A percentile compares a stretch with the other conserved stretches of the same genome.
Conservation (phyloP, 257 asterid genomes). For the Rubia yunnanensis region DNA sequence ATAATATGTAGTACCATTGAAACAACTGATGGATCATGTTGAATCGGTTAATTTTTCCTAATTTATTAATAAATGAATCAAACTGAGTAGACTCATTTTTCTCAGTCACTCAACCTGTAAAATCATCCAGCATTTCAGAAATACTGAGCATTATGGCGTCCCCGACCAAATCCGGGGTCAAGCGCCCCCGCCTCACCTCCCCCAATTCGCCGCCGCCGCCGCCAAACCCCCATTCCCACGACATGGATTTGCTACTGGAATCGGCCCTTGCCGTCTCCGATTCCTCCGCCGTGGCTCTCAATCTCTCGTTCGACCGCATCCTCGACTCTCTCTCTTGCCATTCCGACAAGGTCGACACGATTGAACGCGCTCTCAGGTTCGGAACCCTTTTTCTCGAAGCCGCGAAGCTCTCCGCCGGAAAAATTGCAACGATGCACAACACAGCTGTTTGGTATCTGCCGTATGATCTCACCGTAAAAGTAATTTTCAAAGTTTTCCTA, state of each 20-base stretch:
- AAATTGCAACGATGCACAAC: slow-evolving; percentile 57
- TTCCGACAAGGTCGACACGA: slow-evolving; percentile 39
- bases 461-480: slow-evolving; percentile 72
- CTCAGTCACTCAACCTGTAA: too few species aligned
- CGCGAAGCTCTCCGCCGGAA: slow-evolving; percentile 59
- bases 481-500: not conserved
- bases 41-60: too few species aligned
- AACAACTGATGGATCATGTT: too few species aligned
- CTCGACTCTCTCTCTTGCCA: slow-evolving; percentile 40
- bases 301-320: slow-evolving; percentile 53
- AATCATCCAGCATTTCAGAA: too few species aligned
- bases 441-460: slow-evolving; percentile 62
- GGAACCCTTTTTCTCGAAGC: slow-evolving; percentile 71
- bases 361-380: slow-evolving; percentile 55
- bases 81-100: too few species aligned
- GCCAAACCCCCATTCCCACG: slow-evolving; percentile 5
- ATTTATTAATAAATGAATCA: too few species aligned
- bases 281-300: slow-evolving; percentile 38
- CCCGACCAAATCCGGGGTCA: slow-evolving; percentile 36
- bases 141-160: slow-evolving; percentile 28
- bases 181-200: slow-evolving; percentile 47
- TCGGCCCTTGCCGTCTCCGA: slow-evolving; percentile 45
- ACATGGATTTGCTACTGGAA: slow-evolving; percentile 48
- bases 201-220: slow-evolving; percentile 12
- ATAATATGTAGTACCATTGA: too few species aligned